Percentiles rank a stretch among this genome's conserved stretches.
Evolutionary conservation across 768 basidiomycete genomes (phyloP).

Genomic region (Punctularia strigosozonata): DNA sequence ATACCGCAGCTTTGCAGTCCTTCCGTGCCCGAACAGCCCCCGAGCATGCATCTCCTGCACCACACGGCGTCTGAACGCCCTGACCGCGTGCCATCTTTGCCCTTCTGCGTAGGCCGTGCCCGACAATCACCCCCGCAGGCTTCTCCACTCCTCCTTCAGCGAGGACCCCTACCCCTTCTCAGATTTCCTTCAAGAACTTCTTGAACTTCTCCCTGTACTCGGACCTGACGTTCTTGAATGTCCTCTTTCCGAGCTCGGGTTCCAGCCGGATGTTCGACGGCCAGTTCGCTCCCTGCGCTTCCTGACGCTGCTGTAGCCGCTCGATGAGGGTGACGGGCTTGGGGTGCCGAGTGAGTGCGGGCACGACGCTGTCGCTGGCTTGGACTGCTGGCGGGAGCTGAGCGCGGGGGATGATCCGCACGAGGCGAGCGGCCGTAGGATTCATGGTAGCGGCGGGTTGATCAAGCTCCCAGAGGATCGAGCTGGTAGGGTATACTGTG

Average conservation of each 20-base stretch:
- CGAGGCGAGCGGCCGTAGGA: constrained; percentile 18
- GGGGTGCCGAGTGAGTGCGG: constrained; percentile 11
- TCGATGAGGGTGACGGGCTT: constrained; percentile 24
- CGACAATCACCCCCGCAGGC: too few relatives aligned
- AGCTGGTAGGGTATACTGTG: too few relatives aligned
- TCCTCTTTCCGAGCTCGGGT: constrained; percentile 25
- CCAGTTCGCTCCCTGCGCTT: constrained; percentile 25
- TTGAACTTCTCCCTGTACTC: constrained; percentile 27
- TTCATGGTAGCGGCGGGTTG: too few relatives aligned
- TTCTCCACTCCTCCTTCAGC: too few relatives aligned
- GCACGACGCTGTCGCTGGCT: constrained; percentile 13
- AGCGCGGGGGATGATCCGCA: constrained; percentile 27
- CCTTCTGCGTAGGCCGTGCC: too few relatives aligned
- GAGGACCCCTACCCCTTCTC: too few relatives aligned
- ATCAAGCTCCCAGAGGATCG: too few relatives aligned
- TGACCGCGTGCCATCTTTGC: too few relatives aligned
- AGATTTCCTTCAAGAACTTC: constrained; percentile 21
- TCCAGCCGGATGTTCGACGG: constrained; percentile 42
- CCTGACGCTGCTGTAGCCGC: constrained; percentile 27
- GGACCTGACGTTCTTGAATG: constrained; percentile 26
- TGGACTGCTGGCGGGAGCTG: constrained; percentile 14
- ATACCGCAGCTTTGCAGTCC: too few relatives aligned
- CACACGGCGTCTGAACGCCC: too few relatives aligned
- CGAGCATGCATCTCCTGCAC: too few relatives aligned
- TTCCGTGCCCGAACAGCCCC: too few relatives aligned